Percentiles rank a stretch among this genome's conserved stretches.
phyloP scores from a whole-genome alignment of 169 alveolate species.

The Cryptosporidium sp. region DNA sequence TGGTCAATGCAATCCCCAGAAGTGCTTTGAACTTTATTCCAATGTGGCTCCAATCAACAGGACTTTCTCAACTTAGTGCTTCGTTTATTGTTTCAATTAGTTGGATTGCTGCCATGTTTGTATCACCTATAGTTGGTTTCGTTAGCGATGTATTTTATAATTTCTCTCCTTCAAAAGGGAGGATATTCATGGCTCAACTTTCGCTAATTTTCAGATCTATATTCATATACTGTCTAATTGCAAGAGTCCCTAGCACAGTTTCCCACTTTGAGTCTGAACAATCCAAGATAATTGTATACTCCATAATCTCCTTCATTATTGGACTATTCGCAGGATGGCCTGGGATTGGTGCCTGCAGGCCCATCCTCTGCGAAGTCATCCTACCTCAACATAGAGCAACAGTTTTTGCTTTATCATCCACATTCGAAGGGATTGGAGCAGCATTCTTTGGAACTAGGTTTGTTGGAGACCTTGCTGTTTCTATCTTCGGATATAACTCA shows the following conservation, averaged over 20 bases:
- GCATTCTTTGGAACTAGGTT: slow-evolving; percentile 72
- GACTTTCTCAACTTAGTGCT: slow-evolving; percentile 54
- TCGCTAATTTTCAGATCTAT: slow-evolving; percentile 52
- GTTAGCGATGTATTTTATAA: slow-evolving; percentile 47
- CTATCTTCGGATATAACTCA: slow-evolving; percentile 34
- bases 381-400: slow-evolving; percentile 73
- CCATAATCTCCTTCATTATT: slow-evolving; percentile 34
- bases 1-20: slow-evolving; percentile 71
- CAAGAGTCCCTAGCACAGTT: slow-evolving; percentile 16
- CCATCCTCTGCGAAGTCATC: slow-evolving; percentile 50
- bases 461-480: slow-evolving; percentile 56
- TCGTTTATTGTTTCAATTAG: slow-evolving; percentile 61
- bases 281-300: background rate
- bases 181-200: slow-evolving; percentile 60
- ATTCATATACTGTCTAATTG: slow-evolving; percentile 13
- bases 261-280: slow-evolving; percentile 10
- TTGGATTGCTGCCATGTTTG: slow-evolving; percentile 61
- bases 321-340: slow-evolving; percentile 74
- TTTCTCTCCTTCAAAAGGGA: slow-evolving; percentile 58
- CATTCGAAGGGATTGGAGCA: slow-evolving; percentile 62
- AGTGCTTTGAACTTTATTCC: slow-evolving; percentile 54
- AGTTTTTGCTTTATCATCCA: slow-evolving; percentile 62
- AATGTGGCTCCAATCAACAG: slow-evolving; percentile 67
- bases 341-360: slow-evolving; percentile 71
- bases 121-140: slow-evolving; percentile 61